phyloP scores from a whole-genome alignment of 371 early-diverging fungal species.

The Mycotypha africana region DNA sequence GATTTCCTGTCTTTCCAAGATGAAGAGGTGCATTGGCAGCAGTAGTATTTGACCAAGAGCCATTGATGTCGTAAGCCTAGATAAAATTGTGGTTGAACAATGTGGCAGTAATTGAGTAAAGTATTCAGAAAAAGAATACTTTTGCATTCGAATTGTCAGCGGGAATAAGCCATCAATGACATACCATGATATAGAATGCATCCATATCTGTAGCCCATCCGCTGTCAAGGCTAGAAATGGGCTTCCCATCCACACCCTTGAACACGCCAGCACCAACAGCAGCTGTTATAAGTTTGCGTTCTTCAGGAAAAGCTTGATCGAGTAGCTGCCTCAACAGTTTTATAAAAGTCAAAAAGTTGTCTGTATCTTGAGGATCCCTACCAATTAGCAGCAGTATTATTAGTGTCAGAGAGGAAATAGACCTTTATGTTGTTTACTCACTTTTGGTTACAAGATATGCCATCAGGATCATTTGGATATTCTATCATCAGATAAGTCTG shows the following conservation, averaged over 20 bases:
- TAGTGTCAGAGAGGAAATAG: conserved; percentile 1
- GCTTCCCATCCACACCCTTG: conserved; percentile 31
- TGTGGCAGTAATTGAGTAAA: conserved; percentile 2
- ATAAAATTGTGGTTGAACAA: conserved; percentile 12
- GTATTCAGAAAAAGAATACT: too few relatives aligned
- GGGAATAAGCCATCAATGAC: too few relatives aligned
- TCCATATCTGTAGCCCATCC: conserved; percentile 55
- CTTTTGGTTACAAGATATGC: conserved; percentile 32
- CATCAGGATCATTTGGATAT: conserved; percentile 36
- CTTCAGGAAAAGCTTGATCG: conserved; percentile 33
- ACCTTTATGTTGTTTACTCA: conserved; percentile 14
- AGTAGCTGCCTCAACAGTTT: conserved; percentile 56
- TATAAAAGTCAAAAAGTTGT: conserved; percentile 41
- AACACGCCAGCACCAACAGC: conserved; percentile 65
- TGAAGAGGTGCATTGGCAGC: conserved; percentile 60
- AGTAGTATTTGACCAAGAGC: conserved; percentile 53
- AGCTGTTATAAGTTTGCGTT: conserved; percentile 58
- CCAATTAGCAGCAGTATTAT: conserved; percentile 4
- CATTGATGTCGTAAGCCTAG: conserved; percentile 34
- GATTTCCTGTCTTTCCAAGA: conserved; percentile 10
- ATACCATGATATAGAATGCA: conserved; percentile 56
- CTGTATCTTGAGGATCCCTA: conserved; percentile 45
- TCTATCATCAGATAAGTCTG: conserved; percentile 9
- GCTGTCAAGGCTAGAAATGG: conserved; percentile 37
- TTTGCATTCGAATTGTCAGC: not conserved